phyloP scores from a whole-genome alignment of 176 grass and related monocot species.

The Triticum dicoccoides region DNA sequence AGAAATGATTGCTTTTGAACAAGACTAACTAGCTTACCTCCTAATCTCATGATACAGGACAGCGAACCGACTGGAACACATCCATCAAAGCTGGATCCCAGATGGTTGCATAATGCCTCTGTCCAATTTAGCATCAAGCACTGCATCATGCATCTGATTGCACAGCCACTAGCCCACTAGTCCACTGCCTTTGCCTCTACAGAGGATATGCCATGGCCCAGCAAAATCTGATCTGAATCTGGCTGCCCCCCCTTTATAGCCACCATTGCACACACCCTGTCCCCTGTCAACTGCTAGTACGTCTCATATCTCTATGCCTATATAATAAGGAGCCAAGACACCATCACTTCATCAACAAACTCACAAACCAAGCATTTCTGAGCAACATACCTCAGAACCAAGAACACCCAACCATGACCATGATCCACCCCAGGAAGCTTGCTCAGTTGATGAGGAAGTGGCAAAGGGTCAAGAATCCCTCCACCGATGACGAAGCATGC shows the following conservation, averaged over 20 bases:
- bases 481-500: background rate
- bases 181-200: background rate
- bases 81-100: conserved; percentile 5
- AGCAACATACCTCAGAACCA: conserved; percentile 1
- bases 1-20: background rate
- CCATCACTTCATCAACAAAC: background rate
- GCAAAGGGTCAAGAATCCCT: conserved; percentile 7
- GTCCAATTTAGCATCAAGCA: conserved; percentile 13
- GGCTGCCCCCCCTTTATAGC: conserved; percentile 13
- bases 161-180: background rate
- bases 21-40: background rate
- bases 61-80: background rate
- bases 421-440: conserved; percentile 34
- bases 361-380: conserved; percentile 20
- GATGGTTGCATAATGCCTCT: conserved; percentile 10
- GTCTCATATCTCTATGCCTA: background rate
- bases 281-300: conserved; percentile 27
- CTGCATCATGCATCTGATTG: conserved; percentile 16
- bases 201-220: conserved; percentile 10
- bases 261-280: conserved; percentile 13
- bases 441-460: conserved; percentile 25
- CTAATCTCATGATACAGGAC: background rate
- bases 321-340: conserved; percentile 22
- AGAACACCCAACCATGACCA: conserved; percentile 34
- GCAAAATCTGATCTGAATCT: conserved; percentile 27